These are phyloP conservation scores for Alternaria arbusti DNA, from an alignment of 2,329 filamentous ascomycete species.

Conservation along the genomic window DNA sequence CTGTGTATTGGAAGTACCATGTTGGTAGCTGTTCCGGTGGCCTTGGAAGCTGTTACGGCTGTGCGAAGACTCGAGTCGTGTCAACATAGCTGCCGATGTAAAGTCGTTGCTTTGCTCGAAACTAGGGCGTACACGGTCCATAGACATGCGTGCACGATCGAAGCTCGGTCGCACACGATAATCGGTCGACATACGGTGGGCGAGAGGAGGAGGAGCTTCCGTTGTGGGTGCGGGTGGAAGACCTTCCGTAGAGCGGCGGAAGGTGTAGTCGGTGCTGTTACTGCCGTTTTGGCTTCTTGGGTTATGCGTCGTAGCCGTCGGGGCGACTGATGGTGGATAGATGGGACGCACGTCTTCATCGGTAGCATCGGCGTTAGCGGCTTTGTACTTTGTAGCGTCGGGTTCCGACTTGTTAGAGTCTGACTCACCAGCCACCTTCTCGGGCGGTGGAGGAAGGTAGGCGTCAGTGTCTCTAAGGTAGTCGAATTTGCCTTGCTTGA, in stretches of 20 bases:
- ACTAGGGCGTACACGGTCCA: constrained; percentile 82
- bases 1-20: constrained; percentile 16
- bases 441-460: constrained; percentile 53
- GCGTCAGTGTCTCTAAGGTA: constrained; percentile 67
- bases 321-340: constrained; percentile 86
- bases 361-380: constrained; percentile 57
- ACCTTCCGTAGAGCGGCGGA: constrained; percentile 47
- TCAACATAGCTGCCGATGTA: constrained; percentile 84
- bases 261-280: constrained; percentile 90
- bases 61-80: constrained; percentile 75
- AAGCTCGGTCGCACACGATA: constrained; percentile 74
- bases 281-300: constrained; percentile 87
- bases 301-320: constrained; percentile 72
- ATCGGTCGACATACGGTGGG: constrained; percentile 40
- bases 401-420: constrained; percentile 66
- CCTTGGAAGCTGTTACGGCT: constrained; percentile 38
- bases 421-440: constrained; percentile 56
- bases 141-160: constrained; percentile 83
- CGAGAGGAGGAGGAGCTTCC: constrained; percentile 35
- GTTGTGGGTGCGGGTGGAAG: constrained; percentile 36
- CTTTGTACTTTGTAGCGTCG: constrained; percentile 49
- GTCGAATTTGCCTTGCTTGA: constrained; percentile 80
- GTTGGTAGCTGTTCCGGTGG: constrained; percentile 34
- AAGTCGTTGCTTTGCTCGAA: constrained; percentile 91
- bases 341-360: constrained; percentile 92